Percentiles rank a stretch among this genome's conserved stretches.
Evolutionary conservation across 2,329 filamentous ascomycete genomes (phyloP).

Genomic region (Penicillium sp.): DNA sequence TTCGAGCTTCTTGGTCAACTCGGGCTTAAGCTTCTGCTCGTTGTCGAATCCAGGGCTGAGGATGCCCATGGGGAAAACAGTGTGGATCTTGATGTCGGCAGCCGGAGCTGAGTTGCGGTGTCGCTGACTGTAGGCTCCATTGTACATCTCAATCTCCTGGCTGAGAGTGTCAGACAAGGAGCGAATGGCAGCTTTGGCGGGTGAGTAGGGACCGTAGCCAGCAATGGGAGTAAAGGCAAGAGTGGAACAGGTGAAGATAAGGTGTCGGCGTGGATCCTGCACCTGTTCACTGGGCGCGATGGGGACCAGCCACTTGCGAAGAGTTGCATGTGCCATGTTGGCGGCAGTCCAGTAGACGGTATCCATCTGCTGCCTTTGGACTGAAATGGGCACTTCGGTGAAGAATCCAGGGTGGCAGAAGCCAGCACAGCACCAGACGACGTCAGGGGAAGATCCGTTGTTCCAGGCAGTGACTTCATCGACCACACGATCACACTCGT

Average conservation of each 20-base stretch:
- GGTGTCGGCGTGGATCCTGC: constrained; percentile 55
- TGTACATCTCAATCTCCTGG: constrained; percentile 83
- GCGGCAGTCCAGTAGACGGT: constrained; percentile 84
- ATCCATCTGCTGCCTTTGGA: constrained; percentile 76
- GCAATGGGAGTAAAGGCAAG: constrained; percentile 70
- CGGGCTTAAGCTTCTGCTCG: constrained; percentile 76
- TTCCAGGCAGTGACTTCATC: constrained; percentile 75
- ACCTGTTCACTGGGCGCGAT: constrained; percentile 28
- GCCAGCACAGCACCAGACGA: constrained; percentile 89
- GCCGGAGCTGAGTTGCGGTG: constrained; percentile 43
- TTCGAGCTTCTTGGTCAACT: constrained; percentile 73
- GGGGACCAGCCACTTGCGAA: constrained; percentile 66
- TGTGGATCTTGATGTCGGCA: constrained; percentile 70
- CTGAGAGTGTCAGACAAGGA: constrained; percentile 76
- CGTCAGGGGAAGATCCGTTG: constrained; percentile 64
- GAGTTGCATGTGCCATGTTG: constrained; percentile 76
- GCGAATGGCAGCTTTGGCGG: constrained; percentile 79
- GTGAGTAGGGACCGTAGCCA: constrained; percentile 79
- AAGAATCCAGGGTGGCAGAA: constrained; percentile 70
- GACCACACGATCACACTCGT: constrained; percentile 67
- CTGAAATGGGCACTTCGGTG: constrained; percentile 64
- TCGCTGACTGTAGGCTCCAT: constrained; percentile 52
- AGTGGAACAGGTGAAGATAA: constrained; percentile 81
- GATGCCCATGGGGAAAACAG: constrained; percentile 82
- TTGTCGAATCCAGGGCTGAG: constrained; percentile 66